Base-by-base conservation (phyloP, 2,329 filamentous ascomycete genomes). In the Fusarium cyanostomum region DNA sequence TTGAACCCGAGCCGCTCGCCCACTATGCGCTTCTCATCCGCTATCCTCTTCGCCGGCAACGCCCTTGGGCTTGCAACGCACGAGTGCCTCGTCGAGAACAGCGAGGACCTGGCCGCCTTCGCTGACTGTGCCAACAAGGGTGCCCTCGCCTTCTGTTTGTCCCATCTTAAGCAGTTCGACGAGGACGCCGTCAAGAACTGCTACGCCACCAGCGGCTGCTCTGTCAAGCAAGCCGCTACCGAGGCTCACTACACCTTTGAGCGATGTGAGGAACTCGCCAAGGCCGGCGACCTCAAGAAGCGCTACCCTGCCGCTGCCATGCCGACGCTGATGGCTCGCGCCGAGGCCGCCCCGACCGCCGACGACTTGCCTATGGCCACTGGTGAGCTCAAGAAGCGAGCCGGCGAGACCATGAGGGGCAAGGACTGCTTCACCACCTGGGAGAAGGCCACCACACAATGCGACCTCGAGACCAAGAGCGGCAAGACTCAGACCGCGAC, bases 51-150 rank as follows among this genome's bases (percentile, higher is more conserved):
- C 59, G 72, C 73, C 58, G 73, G 71, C 67, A 77, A 71, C 53
- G 74, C 67, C 52, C 67, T 73, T 57, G 71, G 74, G 62, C 52
- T 73, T 62, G 64, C 74, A 35, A 68, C 63, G 51, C 50, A 71
- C 62, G 74, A 77, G 67, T 84, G 82, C 68, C 69, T 85, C 51
- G 70, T 72, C 45, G 59, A 71, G 49, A 72, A 78, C 62, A 74
- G 77, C 60, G 52, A 62, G 21, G 73, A 78, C 45, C 74, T 85
- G 44, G 78, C 80, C 42, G 61, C 55, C 13, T 71, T 73, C 34
- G 74, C 81, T 12, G 74, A 74, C 50, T 85, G 83, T 71, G 82
- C 80, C 42, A 71, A 82, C 66, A 69, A 71, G 54, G 73, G 71
- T 53, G 74, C 77, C 34, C 74, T 85, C 61, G 70, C 73, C 48